Evolutionary conservation across 1,284 basidiomycete genomes (phyloP).

Genomic region (Ganoderma multipileum): DNA sequence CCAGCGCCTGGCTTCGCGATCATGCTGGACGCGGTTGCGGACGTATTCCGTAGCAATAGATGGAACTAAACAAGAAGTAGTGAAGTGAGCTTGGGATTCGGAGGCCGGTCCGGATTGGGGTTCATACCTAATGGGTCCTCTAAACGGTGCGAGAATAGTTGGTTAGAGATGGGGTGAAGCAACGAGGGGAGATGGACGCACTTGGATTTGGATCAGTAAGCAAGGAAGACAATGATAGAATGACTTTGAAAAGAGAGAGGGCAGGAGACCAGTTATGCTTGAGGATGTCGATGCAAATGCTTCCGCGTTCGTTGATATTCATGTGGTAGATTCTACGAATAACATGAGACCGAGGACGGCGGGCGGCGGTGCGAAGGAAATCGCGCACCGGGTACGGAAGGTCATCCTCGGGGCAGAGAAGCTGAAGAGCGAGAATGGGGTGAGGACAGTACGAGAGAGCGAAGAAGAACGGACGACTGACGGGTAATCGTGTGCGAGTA

Average conservation of each 20-base stretch:
- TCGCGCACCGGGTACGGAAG: conserved; percentile 74
- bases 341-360: neutral
- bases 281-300: conserved; percentile 82
- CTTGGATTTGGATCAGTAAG: conserved; percentile 91
- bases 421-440: conserved; percentile 45
- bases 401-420: conserved; percentile 85
- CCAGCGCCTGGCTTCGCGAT: conserved; percentile 69
- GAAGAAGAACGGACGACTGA: conserved; percentile 48
- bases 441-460: conserved; percentile 6
- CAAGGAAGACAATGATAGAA: conserved; percentile 86
- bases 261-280: conserved; percentile 93
- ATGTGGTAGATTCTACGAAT: conserved; percentile 84
- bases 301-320: conserved; percentile 84
- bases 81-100: neutral
- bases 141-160: conserved; percentile 35
- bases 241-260: conserved; percentile 89
- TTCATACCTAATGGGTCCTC: conserved; percentile 75
- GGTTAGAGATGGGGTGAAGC: neutral
- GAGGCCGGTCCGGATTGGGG: neutral
- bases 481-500: conserved; percentile 84
- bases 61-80: conserved; percentile 54
- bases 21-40: conserved; percentile 68
- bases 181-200: conserved; percentile 38
- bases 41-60: conserved; percentile 75
- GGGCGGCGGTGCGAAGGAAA: neutral